Base-by-base conservation (phyloP, 1,284 basidiomycete species). In the Boletus sp. region DNA sequence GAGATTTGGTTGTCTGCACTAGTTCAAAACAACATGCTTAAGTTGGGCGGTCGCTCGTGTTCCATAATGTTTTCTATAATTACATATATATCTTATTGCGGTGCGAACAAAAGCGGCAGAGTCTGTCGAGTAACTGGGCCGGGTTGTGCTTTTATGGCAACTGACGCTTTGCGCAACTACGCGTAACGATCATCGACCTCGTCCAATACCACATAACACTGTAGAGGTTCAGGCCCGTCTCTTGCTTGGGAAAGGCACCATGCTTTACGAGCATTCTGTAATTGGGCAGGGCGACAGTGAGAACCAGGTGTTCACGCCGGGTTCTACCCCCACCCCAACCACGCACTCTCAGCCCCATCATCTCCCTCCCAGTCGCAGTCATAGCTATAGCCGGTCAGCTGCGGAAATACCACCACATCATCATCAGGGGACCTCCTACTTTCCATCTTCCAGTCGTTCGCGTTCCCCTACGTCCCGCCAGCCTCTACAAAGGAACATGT, bases 371-470 rank as follows among this genome's bases (percentile, higher is more conserved):
- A 73, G 69, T 45, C 57, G 73, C 46, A 82, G 77, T 60, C 72
- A 73, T 46, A 71, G 72, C 53, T 78, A 82, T 20, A 74, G 74
- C 51, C 78, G 34, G 9, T n/a, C 56, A 25, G 14, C 47, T 38
- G 55, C 30, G 20, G 79, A 82, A 25, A 77, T 78, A 8, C 80
- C 81, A 19, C 71, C 69, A n/a, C 82, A 56, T 25, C 56, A 84
- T 61, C 71, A 79, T 53, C 78, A 82, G 58, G 84, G 81, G 44
- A 81, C 82, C 8, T 84, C 84, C 4, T 84, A 85, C 64, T 81
- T 75, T 59, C 67, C 74, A 39, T 54, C 65, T 42, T 56, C 70
- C 13, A 47, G 45, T 30, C 68, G 74, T 40, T 66, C 74, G 6
- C 59, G 70, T n/a, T 71, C 72, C 13, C 69, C 75, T 10, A 56